A percentile compares a stretch with the other conserved stretches of the same genome.
Conservation (phyloP, 176 grass and related monocot species). For the Microstegium vimineum region DNA sequence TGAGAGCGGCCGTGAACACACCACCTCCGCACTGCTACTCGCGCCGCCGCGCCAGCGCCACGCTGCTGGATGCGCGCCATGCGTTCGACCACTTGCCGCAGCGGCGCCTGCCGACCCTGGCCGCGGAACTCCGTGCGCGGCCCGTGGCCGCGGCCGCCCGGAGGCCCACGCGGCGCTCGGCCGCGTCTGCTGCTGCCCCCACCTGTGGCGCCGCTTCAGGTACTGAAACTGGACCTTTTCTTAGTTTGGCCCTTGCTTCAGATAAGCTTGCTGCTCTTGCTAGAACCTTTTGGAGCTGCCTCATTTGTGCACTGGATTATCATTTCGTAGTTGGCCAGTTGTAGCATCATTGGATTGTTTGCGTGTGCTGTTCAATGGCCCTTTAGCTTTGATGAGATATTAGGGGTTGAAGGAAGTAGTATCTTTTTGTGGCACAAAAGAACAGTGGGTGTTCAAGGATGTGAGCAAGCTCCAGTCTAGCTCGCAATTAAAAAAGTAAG, state of each 20-base stretch:
- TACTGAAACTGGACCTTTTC: conserved; percentile 25
- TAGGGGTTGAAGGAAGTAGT: background rate
- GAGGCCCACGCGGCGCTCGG: background rate
- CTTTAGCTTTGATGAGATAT: background rate
- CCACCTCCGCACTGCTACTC: background rate
- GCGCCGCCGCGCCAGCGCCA: background rate
- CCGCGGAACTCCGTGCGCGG: background rate
- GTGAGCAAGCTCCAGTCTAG: background rate
- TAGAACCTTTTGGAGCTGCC: background rate
- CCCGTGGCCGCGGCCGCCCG: background rate
- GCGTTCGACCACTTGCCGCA: conserved; percentile 40
- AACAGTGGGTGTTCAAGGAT: background rate
- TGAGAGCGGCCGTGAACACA: conserved; percentile 12
- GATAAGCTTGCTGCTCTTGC: background rate
- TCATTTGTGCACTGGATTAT: background rate
- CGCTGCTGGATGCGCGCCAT: conserved; percentile 21
- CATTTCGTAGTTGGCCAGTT: background rate
- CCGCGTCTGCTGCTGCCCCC: background rate
- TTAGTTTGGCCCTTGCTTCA: background rate
- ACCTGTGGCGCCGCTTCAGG: conserved; percentile 22
- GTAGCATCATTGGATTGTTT: background rate
- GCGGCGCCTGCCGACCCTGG: background rate
- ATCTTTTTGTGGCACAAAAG: background rate
- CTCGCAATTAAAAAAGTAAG: background rate
- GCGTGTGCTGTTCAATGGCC: background rate